Percentiles rank a stretch among this genome's conserved stretches.
Conservation (phyloP, 208 protist species). For the Leishmania tropica region DNA sequence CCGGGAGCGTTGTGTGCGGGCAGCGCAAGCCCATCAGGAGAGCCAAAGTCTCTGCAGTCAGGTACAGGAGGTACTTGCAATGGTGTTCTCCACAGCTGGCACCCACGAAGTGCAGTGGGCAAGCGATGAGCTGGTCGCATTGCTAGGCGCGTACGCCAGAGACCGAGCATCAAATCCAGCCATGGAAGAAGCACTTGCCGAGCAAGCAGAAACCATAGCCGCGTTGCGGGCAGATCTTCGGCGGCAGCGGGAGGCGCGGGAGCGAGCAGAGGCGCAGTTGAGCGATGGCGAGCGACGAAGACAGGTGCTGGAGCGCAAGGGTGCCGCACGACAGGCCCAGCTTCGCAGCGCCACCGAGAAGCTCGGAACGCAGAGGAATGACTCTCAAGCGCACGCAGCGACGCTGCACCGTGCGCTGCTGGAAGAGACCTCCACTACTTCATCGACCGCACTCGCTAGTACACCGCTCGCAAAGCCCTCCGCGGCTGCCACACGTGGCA, state of each 20-base stretch:
- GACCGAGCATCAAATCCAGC: slow-evolving; percentile 8
- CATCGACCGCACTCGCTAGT: not conserved
- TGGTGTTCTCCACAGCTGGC: slow-evolving; percentile 4
- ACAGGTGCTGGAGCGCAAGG: slow-evolving; percentile 4
- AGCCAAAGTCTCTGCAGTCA: slow-evolving; percentile 27
- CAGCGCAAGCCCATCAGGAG: slow-evolving; percentile 16
- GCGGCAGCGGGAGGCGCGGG: slow-evolving; percentile 1
- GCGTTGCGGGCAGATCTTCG: slow-evolving; percentile 23
- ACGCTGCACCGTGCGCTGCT: not conserved
- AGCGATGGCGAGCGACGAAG: slow-evolving; percentile 4
- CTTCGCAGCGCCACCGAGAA: not conserved
- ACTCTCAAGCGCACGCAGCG: not conserved
- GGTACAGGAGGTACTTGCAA: slow-evolving; percentile 22
- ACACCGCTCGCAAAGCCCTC: not conserved
- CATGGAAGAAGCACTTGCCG: slow-evolving; percentile 36
- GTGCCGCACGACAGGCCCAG: not conserved
- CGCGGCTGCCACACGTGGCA: not conserved
- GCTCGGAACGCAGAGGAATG: not conserved
- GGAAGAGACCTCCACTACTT: not conserved
- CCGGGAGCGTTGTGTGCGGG: slow-evolving; percentile 12
- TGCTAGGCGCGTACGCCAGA: slow-evolving; percentile 5
- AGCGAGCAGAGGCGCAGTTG: not conserved
- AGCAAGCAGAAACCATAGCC: slow-evolving; percentile 40
- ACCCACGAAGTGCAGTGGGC: slow-evolving; percentile 9
- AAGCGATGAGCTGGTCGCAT: slow-evolving; percentile 3